phyloP scores from a whole-genome alignment of 441 rosid species.

The Sinapis alba region DNA sequence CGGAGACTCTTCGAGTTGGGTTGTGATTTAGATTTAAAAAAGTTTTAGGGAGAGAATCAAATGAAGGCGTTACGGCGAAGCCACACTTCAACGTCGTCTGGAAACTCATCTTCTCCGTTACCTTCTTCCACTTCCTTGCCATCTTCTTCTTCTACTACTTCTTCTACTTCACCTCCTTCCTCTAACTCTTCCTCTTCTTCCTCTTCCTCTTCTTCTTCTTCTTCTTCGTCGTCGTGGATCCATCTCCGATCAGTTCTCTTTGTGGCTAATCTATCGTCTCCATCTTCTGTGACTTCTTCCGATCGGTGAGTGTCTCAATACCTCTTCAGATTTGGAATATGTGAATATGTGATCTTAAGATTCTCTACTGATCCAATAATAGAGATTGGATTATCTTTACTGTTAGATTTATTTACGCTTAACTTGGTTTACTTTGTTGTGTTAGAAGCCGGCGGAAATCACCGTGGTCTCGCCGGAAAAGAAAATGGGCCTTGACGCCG shows the following conservation, averaged over 20 bases:
- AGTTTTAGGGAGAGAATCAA: constrained; percentile 31
- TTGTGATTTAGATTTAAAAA: not conserved
- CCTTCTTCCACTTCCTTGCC: constrained; percentile 35
- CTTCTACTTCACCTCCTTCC: constrained; percentile 43
- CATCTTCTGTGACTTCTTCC: constrained; percentile 78
- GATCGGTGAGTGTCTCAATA: constrained; percentile 68
- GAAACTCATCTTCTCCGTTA: constrained; percentile 43
- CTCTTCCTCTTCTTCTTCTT: constrained; percentile 49
- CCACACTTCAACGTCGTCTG: constrained; percentile 75
- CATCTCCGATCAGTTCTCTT: constrained; percentile 89
- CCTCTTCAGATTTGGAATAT: constrained; percentile 28
- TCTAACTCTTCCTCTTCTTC: constrained; percentile 44
- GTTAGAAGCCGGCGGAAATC: constrained; percentile 73
- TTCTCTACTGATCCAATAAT: constrained; percentile 42
- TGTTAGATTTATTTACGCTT: constrained; percentile 9
- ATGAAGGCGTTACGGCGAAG: constrained; percentile 96
- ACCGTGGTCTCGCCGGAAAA: constrained; percentile 91
- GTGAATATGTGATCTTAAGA: constrained; percentile 30
- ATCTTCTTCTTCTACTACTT: constrained; percentile 26
- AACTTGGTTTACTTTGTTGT: not conserved
- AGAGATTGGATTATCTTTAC: not conserved
- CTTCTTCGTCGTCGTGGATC: constrained; percentile 80
- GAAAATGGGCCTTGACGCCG: constrained; percentile 67
- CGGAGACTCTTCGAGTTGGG: not conserved
- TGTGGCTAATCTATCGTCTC: constrained; percentile 82